Percentiles rank a stretch among this genome's conserved stretches.
Evolutionary conservation across 1,139 yeast species (phyloP).

Genomic region (Pichia sp.): DNA sequence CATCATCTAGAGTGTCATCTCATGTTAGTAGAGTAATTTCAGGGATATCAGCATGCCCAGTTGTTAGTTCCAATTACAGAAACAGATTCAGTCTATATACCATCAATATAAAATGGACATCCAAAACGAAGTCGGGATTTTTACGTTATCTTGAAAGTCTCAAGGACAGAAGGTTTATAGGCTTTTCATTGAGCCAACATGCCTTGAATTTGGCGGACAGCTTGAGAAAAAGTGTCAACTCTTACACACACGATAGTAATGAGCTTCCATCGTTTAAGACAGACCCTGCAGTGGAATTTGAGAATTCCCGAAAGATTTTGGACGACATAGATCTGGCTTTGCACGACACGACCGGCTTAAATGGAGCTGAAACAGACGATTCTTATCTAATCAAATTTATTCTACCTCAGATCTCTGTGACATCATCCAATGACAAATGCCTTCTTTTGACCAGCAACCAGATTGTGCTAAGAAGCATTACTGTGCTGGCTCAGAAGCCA

Average conservation of each 20-base stretch:
- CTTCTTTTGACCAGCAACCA: constrained; percentile 67
- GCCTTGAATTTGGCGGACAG: constrained; percentile 67
- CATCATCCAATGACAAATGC: constrained; percentile 54
- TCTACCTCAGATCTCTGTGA: constrained; percentile 82
- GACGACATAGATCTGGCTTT: constrained; percentile 48
- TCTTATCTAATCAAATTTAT: constrained; percentile 64
- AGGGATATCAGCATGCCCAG: constrained; percentile 12
- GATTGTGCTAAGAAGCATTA: constrained; percentile 59
- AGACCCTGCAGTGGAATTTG: constrained; percentile 18
- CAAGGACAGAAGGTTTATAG: constrained; percentile 47
- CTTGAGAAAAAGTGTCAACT: constrained; percentile 20
- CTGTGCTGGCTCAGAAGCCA: constrained; percentile 27
- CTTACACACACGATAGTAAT: background rate
- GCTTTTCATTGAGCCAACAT: constrained; percentile 59
- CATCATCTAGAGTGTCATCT: constrained; percentile 21
- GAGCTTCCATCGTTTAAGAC: constrained; percentile 14
- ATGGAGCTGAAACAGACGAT: constrained; percentile 44
- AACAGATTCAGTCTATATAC: constrained; percentile 78
- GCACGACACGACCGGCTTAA: constrained; percentile 30
- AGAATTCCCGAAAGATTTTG: constrained; percentile 25
- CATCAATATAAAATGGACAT: constrained; percentile 75
- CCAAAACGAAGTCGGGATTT: constrained; percentile 53
- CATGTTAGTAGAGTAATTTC: constrained; percentile 30
- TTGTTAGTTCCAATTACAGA: constrained; percentile 39
- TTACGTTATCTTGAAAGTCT: constrained; percentile 56